Conservation (phyloP, 345 rosid species). For the Ceriops zippeliana region DNA sequence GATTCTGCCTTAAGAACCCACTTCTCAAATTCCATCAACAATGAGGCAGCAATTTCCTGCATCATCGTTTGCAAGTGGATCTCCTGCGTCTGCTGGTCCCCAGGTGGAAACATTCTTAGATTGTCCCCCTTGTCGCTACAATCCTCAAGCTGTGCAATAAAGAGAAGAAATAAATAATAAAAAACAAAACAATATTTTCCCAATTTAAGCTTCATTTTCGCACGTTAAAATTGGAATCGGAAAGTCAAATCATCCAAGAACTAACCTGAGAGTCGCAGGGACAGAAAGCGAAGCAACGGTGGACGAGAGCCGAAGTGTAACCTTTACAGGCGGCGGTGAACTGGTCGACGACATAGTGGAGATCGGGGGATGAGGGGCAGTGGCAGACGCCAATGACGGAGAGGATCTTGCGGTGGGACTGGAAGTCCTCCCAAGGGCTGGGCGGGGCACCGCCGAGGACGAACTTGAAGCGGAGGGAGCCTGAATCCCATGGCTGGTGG, state of each 20-base stretch:
- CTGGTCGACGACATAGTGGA: slow-evolving; percentile 53
- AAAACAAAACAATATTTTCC: slow-evolving; percentile 4
- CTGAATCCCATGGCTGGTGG: slow-evolving; percentile 90
- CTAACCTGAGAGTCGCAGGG: slow-evolving; percentile 77
- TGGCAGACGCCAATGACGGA: slow-evolving; percentile 91
- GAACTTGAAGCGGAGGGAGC: slow-evolving; percentile 85
- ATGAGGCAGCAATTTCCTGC: slow-evolving; percentile 88
- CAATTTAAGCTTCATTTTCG: not conserved
- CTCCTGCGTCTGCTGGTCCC: slow-evolving; percentile 78
- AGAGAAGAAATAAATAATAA: not conserved
- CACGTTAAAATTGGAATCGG: not conserved
- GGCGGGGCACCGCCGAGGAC: slow-evolving; percentile 92
- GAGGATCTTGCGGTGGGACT: slow-evolving; percentile 86
- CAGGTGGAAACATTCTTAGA: slow-evolving; percentile 83
- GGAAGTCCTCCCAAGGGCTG: slow-evolving; percentile 99
- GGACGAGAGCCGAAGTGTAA: slow-evolving; percentile 68
- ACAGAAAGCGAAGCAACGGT: slow-evolving; percentile 90
- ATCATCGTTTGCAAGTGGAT: slow-evolving; percentile 93
- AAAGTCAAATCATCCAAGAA: not conserved
- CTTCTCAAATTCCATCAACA: slow-evolving; percentile 94
- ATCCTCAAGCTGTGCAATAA: slow-evolving; percentile 69
- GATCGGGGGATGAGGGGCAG: slow-evolving; percentile 90
- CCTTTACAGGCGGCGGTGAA: slow-evolving; percentile 55
- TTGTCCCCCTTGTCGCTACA: slow-evolving; percentile 59
- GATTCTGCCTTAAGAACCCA: slow-evolving; percentile 92